A percentile compares a stretch with the other conserved stretches of the same genome.
These are phyloP conservation scores for Wickerhamomyces sp. DNA, from an alignment of 1,139 yeast species.

Conservation along the genomic window DNA sequence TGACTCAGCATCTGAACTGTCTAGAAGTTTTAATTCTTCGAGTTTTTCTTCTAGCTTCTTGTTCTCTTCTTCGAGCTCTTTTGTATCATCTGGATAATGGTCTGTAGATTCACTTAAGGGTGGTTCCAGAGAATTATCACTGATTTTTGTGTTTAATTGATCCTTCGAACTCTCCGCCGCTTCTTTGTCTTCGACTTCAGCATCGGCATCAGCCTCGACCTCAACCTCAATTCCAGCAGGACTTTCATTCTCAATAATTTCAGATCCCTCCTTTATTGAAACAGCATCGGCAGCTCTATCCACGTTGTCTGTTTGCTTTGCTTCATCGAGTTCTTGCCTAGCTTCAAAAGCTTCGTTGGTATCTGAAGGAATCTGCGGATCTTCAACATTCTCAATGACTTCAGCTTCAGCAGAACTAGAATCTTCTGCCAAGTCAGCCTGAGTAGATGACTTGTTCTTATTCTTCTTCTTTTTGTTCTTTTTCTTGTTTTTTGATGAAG, in stretches of 20 bases:
- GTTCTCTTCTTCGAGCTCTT: slow-evolving; percentile 4
- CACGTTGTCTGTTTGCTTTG: not conserved
- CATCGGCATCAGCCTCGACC: not conserved
- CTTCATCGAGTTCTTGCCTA: not conserved
- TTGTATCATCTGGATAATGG: slow-evolving; percentile 1
- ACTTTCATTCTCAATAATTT: not conserved
- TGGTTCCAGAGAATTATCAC: slow-evolving; percentile 2
- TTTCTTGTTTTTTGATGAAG: slow-evolving; percentile 4
- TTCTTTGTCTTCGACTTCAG: not conserved
- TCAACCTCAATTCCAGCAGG: not conserved
- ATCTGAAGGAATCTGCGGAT: not conserved
- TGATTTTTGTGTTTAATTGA: too few species aligned
- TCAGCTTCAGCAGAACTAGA: not conserved
- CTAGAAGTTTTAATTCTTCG: slow-evolving; percentile 1
- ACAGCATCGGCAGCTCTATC: not conserved
- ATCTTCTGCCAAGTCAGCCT: slow-evolving; percentile 1
- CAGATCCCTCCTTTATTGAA: not conserved
- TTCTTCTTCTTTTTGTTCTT: slow-evolving; percentile 7
- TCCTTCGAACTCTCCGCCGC: not conserved
- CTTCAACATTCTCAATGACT: not conserved
- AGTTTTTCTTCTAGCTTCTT: slow-evolving; percentile 3
- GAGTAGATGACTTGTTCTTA: slow-evolving; percentile 3
- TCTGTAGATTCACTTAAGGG: slow-evolving; percentile 11
- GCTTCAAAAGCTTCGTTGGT: not conserved
- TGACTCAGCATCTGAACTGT: too few species aligned